A percentile compares a stretch with the other conserved stretches of the same genome.
phyloP scores from a whole-genome alignment of 1,139 yeast species.

The Lodderomyces jiufengensis region DNA sequence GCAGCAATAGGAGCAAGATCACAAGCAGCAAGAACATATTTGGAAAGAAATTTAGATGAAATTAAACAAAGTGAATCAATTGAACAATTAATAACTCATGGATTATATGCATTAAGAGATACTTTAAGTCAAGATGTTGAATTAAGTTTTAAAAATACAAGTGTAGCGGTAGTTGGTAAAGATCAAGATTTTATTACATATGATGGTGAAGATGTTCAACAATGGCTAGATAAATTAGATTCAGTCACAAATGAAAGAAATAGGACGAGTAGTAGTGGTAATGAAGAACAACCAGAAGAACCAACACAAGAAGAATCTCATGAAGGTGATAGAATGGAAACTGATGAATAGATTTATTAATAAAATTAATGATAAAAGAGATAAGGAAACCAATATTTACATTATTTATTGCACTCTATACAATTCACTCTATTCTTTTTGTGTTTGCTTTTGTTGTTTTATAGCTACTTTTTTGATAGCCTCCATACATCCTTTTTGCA shows the following conservation, averaged over 20 bases:
- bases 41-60: constrained; percentile 77
- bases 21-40: constrained; percentile 94
- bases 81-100: constrained; percentile 80
- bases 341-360: constrained; percentile 34
- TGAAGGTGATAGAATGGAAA: constrained; percentile 45
- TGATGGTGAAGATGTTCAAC: constrained; percentile 84
- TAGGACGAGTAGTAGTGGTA: constrained; percentile 40
- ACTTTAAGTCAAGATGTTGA: constrained; percentile 94
- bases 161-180: constrained; percentile 86
- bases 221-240: constrained; percentile 70
- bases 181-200: constrained; percentile 70
- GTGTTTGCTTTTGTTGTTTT: constrained; percentile 24
- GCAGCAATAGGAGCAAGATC: constrained; percentile 98
- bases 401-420: background rate
- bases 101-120: constrained; percentile 88
- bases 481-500: constrained; percentile 49
- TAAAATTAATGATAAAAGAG: constrained; percentile 1
- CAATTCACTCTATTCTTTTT: constrained; percentile 5
- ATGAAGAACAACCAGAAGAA: constrained; percentile 17
- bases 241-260: constrained; percentile 53
- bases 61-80: constrained; percentile 56
- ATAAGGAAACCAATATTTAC: too few species aligned
- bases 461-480: constrained; percentile 53
- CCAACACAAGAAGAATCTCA: constrained; percentile 8
- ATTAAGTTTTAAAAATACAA: constrained; percentile 76